Evolutionary conservation across 257 asterid species (phyloP), one percentile per base, ranked within the genome.

Genomic region (Paulownia fortunei): DNA sequence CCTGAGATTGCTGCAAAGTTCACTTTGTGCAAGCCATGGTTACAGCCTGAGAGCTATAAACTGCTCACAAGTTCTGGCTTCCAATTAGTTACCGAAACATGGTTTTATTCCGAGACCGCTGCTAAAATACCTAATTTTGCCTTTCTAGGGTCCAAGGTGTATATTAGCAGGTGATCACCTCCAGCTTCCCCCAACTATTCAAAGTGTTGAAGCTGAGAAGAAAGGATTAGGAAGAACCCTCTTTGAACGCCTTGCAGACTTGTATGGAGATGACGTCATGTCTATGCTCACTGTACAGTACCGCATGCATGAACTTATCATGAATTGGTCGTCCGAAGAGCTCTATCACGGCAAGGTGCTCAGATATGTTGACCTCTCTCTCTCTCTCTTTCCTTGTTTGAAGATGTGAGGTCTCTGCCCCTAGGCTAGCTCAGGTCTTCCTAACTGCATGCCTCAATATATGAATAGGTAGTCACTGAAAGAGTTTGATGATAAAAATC

Each of bases 261-360:
- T 93, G 80, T 91, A 95, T 84, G 93, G 97, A 61, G 93, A 91
- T 75, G 92, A 87, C 19, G 87, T 87, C 82, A 90, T 63, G 82
- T 91, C 96, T 67, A 95, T 95, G 99, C 99, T 95, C 79, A 93
- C 98, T 73, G 97, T 95, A 79, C 99, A 95, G 84, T 95, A 95
- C 84, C 99, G 99, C 74, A 95, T 95, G 99, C 96, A 94, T 62
- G 91, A 90, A 71, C 93, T 85, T 78, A 92, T 94, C 77, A 94
- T 94, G 99, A 91, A 90, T 64, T 94, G 99, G 99, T 94, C 98
- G 7, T 94, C 99, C 12, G 62, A 87, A 73, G 99, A 91, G 85
- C 94, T 93, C 55, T 95, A 95, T 73, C 79, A 89, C 19, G 93
- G 95, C 84, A 93, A 93, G 99, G 99, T 95, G 84, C 86, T 81